Base-by-base conservation (phyloP, 306 rosid species). In the Gastrolobium bilobum region DNA sequence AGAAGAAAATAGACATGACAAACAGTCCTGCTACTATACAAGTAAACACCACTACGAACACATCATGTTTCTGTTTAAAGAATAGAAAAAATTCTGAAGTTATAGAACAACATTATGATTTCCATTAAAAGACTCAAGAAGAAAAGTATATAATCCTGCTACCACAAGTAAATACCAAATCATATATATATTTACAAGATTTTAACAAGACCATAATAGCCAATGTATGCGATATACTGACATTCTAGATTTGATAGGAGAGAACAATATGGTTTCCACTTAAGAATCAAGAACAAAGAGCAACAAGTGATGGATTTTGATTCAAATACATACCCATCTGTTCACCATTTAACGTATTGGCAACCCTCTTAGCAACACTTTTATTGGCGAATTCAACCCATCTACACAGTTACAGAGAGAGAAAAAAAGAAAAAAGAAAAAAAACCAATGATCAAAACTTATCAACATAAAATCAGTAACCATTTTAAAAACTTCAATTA, bases 381-480 rank as follows among this genome's bases (percentile, higher is more conserved):
- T 93, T 95, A 76, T 92, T 74, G 3, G 82, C 35, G 68, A 95
- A 95, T 71, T 95, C 98, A 81, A 90, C 94, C 99, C 99, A 95
- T 79, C 99, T 91, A 79, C 88, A 86, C 4, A 50, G 57, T 46
- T 47, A 62, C 10, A 68, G n/a, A n/a, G n/a, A n/a, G 33, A 86
- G n/a, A n/a, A n/a, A n/a, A n/a, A n/a, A n/a, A n/a, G n/a, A n/a
- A n/a, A n/a, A n/a, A n/a, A n/a, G n/a, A 31, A 46, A 70, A 73
- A 68, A 73, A 44, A 13, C 58, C 81, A 74, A 70, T 65, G 39
- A 60, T 48, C 65, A 79, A 42, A 14, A 40, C 33, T 46, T 10
- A 9, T 38, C 30, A 37, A 46, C 53, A 29, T 31, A 30, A 37
- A 20, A 47, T 10, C 29, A 53, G 35, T 7, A 34, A 61, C 9